Percentiles rank a stretch among this genome's conserved stretches.
phyloP scores from a whole-genome alignment of 306 rosid species.

The Casuarina equisetifolia region DNA sequence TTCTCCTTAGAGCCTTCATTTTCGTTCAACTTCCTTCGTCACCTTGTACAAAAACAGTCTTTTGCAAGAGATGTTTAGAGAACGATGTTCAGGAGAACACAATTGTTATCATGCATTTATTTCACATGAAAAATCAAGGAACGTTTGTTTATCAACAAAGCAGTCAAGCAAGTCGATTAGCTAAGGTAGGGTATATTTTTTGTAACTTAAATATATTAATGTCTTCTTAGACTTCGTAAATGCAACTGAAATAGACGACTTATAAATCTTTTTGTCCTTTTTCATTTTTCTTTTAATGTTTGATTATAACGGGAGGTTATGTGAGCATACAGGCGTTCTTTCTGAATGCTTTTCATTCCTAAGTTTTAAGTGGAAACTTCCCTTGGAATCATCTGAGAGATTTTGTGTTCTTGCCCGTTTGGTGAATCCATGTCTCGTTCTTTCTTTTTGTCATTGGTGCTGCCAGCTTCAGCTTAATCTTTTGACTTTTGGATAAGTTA shows the following conservation, averaged over 20 bases:
- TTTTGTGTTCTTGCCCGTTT: background rate
- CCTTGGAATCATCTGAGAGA: background rate
- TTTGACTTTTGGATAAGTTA: background rate
- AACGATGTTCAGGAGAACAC: too few relatives aligned
- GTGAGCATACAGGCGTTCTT: background rate
- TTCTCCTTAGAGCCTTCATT: too few relatives aligned
- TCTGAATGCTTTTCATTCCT: background rate
- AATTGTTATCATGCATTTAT: too few relatives aligned
- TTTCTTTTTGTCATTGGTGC: background rate
- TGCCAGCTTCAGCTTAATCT: background rate
- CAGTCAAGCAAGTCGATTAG: background rate
- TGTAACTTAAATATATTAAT: too few relatives aligned
- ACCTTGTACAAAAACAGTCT: too few relatives aligned
- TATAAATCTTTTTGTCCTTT: too few relatives aligned
- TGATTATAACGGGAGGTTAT: background rate
- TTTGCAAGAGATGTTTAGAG: too few relatives aligned
- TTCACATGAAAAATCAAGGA: background rate
- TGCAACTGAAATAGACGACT: too few relatives aligned
- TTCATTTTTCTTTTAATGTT: too few relatives aligned
- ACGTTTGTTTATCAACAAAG: background rate
- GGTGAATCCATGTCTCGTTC: background rate
- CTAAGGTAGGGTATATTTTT: background rate
- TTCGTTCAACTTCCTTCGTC: too few relatives aligned
- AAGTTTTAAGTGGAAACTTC: background rate
- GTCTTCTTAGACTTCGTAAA: too few relatives aligned